Percentiles rank a stretch among this genome's conserved stretches.
Evolutionary conservation across 441 rosid species (phyloP).

Genomic region (Francoa sonchifolia): DNA sequence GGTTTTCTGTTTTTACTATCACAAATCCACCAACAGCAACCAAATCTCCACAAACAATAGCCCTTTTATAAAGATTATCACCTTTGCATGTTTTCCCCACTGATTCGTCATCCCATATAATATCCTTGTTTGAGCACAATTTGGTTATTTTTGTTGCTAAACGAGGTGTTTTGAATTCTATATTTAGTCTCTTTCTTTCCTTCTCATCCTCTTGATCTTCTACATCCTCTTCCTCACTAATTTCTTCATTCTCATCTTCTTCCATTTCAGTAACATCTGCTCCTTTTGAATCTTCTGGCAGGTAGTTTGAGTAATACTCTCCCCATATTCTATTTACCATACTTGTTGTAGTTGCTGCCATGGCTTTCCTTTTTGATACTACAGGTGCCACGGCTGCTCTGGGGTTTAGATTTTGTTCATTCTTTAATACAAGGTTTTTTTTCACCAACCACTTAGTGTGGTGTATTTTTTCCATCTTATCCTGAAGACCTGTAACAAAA

Average conservation of each 20-base stretch:
- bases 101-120: conserved; percentile 44
- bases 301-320: conserved; percentile 58
- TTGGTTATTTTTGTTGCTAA: conserved; percentile 17
- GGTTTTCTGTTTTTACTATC: conserved; percentile 26
- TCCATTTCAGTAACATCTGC: conserved; percentile 28
- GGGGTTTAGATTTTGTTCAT: conserved; percentile 48
- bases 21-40: conserved; percentile 48
- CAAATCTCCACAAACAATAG: conserved; percentile 35
- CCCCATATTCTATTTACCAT: conserved; percentile 81
- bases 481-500: conserved; percentile 42
- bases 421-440: conserved; percentile 32
- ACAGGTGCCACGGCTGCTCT: conserved; percentile 43
- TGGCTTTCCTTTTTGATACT: conserved; percentile 46
- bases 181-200: conserved; percentile 13
- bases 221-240: conserved; percentile 36
- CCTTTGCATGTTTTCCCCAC: conserved; percentile 33
- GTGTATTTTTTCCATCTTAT: conserved; percentile 60
- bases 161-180: conserved; percentile 20
- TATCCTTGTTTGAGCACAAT: conserved; percentile 24
- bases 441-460: conserved; percentile 63
- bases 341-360: conserved; percentile 77
- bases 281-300: conserved; percentile 44
- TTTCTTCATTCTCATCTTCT: conserved; percentile 27
- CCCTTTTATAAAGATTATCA: conserved; percentile 40
- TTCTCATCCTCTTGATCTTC: conserved; percentile 30